phyloP scores from a whole-genome alignment of 108 stramenopile genomes.

The Cyclostephanos tholiformis region DNA sequence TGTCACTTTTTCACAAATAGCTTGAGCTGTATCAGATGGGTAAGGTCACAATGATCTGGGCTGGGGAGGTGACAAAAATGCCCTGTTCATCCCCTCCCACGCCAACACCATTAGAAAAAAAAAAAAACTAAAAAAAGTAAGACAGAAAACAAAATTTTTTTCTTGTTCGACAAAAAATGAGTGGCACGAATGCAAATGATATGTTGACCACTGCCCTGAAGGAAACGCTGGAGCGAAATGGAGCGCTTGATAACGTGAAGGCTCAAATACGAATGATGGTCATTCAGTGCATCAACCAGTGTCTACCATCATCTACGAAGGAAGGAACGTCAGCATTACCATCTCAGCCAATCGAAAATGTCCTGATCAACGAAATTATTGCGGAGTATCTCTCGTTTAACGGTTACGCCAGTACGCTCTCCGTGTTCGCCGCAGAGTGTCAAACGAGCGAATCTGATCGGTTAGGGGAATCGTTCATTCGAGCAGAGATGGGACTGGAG shows the following conservation, averaged over 20 bases:
- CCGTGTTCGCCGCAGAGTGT: conserved; percentile 32
- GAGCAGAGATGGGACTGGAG: conserved; percentile 29
- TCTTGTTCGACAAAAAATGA: background rate
- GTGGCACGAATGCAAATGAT: background rate
- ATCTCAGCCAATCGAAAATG: too few species aligned
- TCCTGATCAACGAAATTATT: too few species aligned
- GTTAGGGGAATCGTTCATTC: conserved; percentile 16
- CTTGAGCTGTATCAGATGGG: too few species aligned
- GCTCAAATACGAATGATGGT: conserved; percentile 26
- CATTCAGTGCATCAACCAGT: conserved; percentile 23
- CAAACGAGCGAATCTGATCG: too few species aligned
- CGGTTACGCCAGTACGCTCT: conserved; percentile 24
- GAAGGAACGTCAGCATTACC: background rate
- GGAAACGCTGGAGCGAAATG: conserved; percentile 29
- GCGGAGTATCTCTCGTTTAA: conserved; percentile 37
- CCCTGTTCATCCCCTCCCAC: too few species aligned
- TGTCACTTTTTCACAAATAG: too few species aligned
- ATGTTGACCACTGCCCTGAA: conserved; percentile 20
- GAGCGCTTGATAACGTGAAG: conserved; percentile 15
- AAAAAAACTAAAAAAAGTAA: too few species aligned
- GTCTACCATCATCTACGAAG: background rate
- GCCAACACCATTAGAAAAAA: too few species aligned
- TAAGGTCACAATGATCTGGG: too few species aligned
- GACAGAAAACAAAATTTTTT: too few species aligned
- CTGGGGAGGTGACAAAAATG: too few species aligned